Evolutionary conservation across 805 yeast genomes (phyloP), one percentile per base, ranked within the genome.

Genomic region (Kodamaea lidongshanica): DNA sequence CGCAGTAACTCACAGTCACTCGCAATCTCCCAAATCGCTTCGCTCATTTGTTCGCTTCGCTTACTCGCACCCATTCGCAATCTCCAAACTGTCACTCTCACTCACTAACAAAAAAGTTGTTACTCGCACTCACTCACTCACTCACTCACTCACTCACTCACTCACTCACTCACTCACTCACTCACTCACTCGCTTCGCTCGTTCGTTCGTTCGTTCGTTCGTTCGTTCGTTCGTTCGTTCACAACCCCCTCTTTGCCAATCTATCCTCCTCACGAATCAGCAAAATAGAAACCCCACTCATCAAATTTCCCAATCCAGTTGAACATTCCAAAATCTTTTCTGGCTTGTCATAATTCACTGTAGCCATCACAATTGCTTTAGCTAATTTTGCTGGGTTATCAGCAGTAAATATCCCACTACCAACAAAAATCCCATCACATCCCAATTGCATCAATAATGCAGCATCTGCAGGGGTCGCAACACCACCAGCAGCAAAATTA

Each of bases 401-500:
- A 23, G 86, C 75, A 54, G 77, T 76, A 72, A 81, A 82, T 40
- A 81, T 81, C 15, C 92, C 92, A 4, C 85, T 77, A 12, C 85
- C 85, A 16, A 77, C 86, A 45, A 79, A 79, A 17, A 79, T 81
- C 38, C 86, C 86, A 49, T 79, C 86, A 46, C 81, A 75, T n/a
- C 86, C 86, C 38, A 78, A 57, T 49, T 77, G 80, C 86, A 83
- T 82, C 55, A 84, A 75, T 40, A 83, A 58, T 12, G 92, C 92
- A 15, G 94, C 94, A 54, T 82, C 94, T 6, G 88, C 77, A 19
- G 94, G 94, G 8, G 94, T 79, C 7, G 94, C 92, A 30, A 82
- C 79, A 36, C 94, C 94, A 24, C 94, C 94, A 16, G 92, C 92
- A 23, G 92, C 89, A 50, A 82, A 82, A 61, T 80, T 82, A 33